A percentile compares a stretch with the other conserved stretches of the same genome.
Conservation (phyloP, 129 eudicot species). For the Flaveria trinervia region DNA sequence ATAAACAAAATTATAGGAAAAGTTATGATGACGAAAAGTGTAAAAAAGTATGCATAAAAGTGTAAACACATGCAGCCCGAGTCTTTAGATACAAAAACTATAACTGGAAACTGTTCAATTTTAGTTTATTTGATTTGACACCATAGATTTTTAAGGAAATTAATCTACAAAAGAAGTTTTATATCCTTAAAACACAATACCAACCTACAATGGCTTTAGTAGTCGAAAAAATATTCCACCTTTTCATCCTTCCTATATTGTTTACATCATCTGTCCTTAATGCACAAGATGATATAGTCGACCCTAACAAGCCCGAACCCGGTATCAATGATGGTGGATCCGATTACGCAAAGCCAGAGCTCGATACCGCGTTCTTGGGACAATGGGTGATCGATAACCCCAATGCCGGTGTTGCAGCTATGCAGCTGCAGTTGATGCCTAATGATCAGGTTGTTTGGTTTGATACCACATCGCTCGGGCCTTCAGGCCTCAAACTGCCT, state of each 20-base stretch:
- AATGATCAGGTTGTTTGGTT: constrained; percentile 61
- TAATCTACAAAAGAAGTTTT: constrained; percentile 3
- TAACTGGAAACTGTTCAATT: constrained; percentile 10
- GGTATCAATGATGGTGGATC: constrained; percentile 29
- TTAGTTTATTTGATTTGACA: background rate
- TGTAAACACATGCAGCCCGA: background rate
- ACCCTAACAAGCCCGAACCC: background rate
- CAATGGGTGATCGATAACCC: constrained; percentile 39
- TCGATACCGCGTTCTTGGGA: constrained; percentile 38
- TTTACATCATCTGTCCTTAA: constrained; percentile 12
- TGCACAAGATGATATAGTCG: constrained; percentile 2
- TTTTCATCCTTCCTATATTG: constrained; percentile 24
- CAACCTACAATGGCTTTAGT: constrained; percentile 4
- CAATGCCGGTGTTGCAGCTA: constrained; percentile 73
- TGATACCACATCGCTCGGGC: constrained; percentile 67
- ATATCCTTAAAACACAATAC: background rate
- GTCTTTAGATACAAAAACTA: constrained; percentile 21
- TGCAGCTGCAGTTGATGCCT: constrained; percentile 87
- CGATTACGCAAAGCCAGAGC: constrained; percentile 24
- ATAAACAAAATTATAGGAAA: too few species aligned
- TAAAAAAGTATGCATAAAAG: too few species aligned
- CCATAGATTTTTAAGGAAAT: constrained; percentile 14
- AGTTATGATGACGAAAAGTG: too few species aligned
- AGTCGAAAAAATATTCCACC: background rate
- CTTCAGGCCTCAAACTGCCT: constrained; percentile 44